These are phyloP conservation scores for Vitis vinifera DNA, from an alignment of 164 flowering plant species.

Conservation along the genomic window ASM3070453v1 NC_081811.1:11459501-11460000, in stretches of 20 bases:
- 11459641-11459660: slow-evolving; percentile 18
- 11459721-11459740: neutral
- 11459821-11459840: neutral
- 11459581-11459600: slow-evolving; percentile 28
- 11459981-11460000: slow-evolving; percentile 1
- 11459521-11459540: slow-evolving; percentile 26
- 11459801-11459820: neutral
- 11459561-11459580: slow-evolving; percentile 28
- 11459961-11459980: neutral
- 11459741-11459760: neutral
- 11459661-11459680: slow-evolving; percentile 7
- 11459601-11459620: slow-evolving; percentile 30
- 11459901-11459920: slow-evolving; percentile 12
- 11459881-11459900: slow-evolving; percentile 9
- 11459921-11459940: neutral
- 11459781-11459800: neutral
- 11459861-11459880: neutral
- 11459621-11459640: slow-evolving; percentile 16
- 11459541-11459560: slow-evolving; percentile 21
- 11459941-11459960: slow-evolving; percentile 2
- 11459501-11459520: slow-evolving; percentile 11
- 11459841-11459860: slow-evolving; percentile 6
- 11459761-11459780: slow-evolving; percentile 12
- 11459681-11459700: too few species aligned
- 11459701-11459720: too few species aligned